phyloP scores from a whole-genome alignment of 2,329 filamentous ascomycete species.

The Hymenoscyphus occultus region DNA sequence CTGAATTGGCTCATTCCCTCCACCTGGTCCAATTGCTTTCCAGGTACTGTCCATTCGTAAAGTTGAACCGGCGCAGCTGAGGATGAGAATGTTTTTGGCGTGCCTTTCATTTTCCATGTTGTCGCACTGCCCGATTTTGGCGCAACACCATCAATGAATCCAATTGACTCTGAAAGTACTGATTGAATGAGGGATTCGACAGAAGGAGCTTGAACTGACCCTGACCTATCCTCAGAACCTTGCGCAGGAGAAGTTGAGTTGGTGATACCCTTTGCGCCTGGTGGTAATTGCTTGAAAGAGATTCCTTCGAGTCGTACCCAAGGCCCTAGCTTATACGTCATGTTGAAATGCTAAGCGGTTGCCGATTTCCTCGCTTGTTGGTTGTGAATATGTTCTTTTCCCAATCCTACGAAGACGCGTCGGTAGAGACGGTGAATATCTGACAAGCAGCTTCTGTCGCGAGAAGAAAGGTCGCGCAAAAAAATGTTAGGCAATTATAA shows the following conservation, averaged over 20 bases:
- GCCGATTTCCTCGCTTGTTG: not conserved
- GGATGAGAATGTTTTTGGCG: conserved; percentile 46
- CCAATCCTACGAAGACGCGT: not conserved
- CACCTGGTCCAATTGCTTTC: conserved; percentile 43
- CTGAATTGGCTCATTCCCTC: conserved; percentile 31
- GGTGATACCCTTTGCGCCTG: conserved; percentile 30
- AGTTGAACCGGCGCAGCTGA: conserved; percentile 52
- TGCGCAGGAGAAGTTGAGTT: conserved; percentile 13
- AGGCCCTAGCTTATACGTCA: conserved; percentile 40
- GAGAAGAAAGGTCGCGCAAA: conserved; percentile 8
- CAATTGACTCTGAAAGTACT: conserved; percentile 56
- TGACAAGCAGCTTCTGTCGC: not conserved
- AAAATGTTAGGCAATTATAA: not conserved
- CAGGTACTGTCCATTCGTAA: conserved; percentile 48
- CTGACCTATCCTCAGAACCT: conserved; percentile 12
- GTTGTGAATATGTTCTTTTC: not conserved
- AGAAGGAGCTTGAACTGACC: conserved; percentile 16
- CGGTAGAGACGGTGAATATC: not conserved
- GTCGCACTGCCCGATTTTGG: conserved; percentile 37
- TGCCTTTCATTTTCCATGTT: conserved; percentile 51
- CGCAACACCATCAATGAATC: conserved; percentile 56
- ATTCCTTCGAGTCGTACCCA: conserved; percentile 55
- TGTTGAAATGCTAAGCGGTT: not conserved
- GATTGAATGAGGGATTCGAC: conserved; percentile 50
- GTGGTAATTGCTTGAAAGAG: conserved; percentile 46